Percentiles rank a stretch among this genome's conserved stretches.
These are phyloP conservation scores for Rhododendron griersonianum DNA, from an alignment of 148 eudicot genomes.

Conservation along the genomic window DNA sequence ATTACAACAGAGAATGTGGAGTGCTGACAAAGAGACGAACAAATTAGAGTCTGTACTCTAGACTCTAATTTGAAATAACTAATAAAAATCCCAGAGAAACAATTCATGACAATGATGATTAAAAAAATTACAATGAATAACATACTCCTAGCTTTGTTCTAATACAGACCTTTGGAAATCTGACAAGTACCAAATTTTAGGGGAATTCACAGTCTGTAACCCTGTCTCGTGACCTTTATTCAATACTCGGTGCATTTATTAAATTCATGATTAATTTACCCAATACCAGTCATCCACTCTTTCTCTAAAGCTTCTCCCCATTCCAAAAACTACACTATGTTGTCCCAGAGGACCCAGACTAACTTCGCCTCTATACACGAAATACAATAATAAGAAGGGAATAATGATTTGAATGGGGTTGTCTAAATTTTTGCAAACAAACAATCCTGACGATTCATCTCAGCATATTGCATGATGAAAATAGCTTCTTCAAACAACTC, in stretches of 20 bases:
- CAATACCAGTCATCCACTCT: background rate
- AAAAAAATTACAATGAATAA: background rate
- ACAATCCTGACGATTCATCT: background rate
- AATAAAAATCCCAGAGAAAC: background rate
- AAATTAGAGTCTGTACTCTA: background rate
- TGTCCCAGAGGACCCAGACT: background rate
- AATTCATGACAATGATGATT: background rate
- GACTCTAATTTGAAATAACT: background rate
- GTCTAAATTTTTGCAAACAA: background rate
- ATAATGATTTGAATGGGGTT: background rate
- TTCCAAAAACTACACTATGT: background rate
- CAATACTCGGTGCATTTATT: background rate
- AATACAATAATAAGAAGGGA: background rate
- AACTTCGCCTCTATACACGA: background rate
- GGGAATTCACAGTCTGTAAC: background rate
- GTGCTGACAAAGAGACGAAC: too few relatives aligned
- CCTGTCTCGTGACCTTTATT: background rate
- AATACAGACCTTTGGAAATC: background rate
- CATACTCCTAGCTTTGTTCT: background rate
- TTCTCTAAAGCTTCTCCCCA: background rate
- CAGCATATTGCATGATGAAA: background rate
- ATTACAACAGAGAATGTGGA: background rate
- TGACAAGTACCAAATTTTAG: background rate
- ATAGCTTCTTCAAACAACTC: conserved; percentile 9
- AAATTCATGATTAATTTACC: background rate